A percentile compares a stretch with the other conserved stretches of the same genome.
These are phyloP conservation scores for Cyberlindnera euphorbiiphila DNA, from an alignment of 805 yeast genomes.

Conservation along the genomic window DNA sequence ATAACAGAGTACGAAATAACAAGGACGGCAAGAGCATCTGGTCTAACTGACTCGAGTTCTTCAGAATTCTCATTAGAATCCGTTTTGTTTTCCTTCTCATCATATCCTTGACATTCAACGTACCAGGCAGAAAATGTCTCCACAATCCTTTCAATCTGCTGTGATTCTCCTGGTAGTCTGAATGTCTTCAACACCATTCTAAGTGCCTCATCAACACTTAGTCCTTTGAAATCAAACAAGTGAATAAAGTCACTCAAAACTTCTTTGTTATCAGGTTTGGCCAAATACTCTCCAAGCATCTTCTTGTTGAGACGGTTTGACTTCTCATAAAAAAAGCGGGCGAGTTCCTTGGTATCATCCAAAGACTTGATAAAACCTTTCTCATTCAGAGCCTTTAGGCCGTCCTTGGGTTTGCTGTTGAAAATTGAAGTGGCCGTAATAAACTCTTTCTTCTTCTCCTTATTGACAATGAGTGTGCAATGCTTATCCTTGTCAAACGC, in stretches of 20 bases:
- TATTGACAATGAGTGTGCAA: slow-evolving; percentile 28
- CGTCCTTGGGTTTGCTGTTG: slow-evolving; percentile 75
- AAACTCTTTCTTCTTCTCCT: slow-evolving; percentile 63
- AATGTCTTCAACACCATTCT: slow-evolving; percentile 77
- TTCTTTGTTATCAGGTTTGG: slow-evolving; percentile 64
- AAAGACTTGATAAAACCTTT: slow-evolving; percentile 56
- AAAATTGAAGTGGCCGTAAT: slow-evolving; percentile 70
- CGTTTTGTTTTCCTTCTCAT: slow-evolving; percentile 11
- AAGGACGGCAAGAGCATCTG: slow-evolving; percentile 83
- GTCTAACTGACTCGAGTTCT: slow-evolving; percentile 49
- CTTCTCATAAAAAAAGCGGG: slow-evolving; percentile 69
- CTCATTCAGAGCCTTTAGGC: slow-evolving; percentile 60
- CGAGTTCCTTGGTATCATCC: slow-evolving; percentile 58
- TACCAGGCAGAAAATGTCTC: slow-evolving; percentile 83
- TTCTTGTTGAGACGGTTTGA: slow-evolving; percentile 85
- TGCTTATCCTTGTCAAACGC: slow-evolving; percentile 18
- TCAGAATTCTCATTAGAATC: slow-evolving; percentile 25
- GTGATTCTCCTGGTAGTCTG: slow-evolving; percentile 96
- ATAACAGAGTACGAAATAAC: slow-evolving; percentile 88
- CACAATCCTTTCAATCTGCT: slow-evolving; percentile 88
- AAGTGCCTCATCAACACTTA: slow-evolving; percentile 91
- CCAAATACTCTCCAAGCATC: slow-evolving; percentile 78
- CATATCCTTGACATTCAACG: slow-evolving; percentile 52
- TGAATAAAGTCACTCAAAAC: slow-evolving; percentile 62
- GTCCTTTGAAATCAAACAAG: slow-evolving; percentile 67